These are phyloP conservation scores for Alternaria sp. DNA, from an alignment of 2,329 filamentous ascomycete genomes.

Conservation along the genomic window DNA sequence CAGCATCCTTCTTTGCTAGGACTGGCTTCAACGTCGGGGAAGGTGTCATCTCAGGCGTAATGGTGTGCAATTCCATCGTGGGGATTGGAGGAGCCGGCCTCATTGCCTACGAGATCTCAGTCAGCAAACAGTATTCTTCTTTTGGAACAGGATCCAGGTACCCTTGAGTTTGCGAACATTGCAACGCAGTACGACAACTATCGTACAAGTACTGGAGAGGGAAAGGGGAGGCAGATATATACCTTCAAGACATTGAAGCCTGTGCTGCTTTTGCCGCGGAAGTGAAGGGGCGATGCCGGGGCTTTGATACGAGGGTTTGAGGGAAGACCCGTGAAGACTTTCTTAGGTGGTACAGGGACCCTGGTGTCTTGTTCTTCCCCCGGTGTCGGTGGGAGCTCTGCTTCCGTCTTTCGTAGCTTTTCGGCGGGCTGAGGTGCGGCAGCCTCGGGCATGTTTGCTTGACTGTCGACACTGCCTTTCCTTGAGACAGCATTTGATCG, in stretches of 20 bases:
- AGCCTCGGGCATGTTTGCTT: neutral
- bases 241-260: constrained; percentile 48
- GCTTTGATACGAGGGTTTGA: constrained; percentile 37
- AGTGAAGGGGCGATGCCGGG: constrained; percentile 33
- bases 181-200: constrained; percentile 15
- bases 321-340: constrained; percentile 35
- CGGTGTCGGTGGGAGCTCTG: constrained; percentile 40
- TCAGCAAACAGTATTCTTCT: neutral
- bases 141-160: constrained; percentile 5
- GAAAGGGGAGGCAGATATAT: constrained; percentile 34
- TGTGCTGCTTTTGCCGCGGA: constrained; percentile 46
- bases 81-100: constrained; percentile 28
- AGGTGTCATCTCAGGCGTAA: constrained; percentile 41
- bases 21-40: constrained; percentile 30
- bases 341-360: constrained; percentile 28
- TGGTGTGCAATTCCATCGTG: constrained; percentile 22
- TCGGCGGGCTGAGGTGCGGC: constrained; percentile 3
- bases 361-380: constrained; percentile 25
- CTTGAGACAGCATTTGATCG: neutral
- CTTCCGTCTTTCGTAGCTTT: constrained; percentile 9
- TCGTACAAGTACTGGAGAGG: constrained; percentile 27
- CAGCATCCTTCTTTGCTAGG: constrained; percentile 16
- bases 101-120: constrained; percentile 15
- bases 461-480: constrained; percentile 3
- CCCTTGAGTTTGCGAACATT: constrained; percentile 12